Evolutionary conservation across 192 early-diverging fungal species (phyloP).

Genomic region (Gigaspora rosea): DNA sequence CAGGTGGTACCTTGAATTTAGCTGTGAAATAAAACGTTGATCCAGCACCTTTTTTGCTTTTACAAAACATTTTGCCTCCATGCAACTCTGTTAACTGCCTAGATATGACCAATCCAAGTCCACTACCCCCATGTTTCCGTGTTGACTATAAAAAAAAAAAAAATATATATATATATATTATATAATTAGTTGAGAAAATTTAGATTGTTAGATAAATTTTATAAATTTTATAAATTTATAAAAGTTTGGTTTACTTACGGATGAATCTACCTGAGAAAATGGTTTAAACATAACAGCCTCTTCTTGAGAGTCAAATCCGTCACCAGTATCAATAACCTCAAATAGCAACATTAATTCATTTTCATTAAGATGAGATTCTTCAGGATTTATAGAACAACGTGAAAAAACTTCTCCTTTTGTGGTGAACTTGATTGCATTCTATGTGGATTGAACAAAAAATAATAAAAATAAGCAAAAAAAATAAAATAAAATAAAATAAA

Average conservation of each 20-base stretch:
- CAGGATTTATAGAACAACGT: conserved; percentile 42
- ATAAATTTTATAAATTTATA: not conserved
- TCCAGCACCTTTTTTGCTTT: conserved; percentile 67
- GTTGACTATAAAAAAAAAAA: too few species aligned
- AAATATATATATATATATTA: too few species aligned
- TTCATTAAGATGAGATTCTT: conserved; percentile 33
- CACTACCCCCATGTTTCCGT: conserved; percentile 83
- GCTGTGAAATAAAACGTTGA: conserved; percentile 77
- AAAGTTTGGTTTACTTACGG: conserved; percentile 39
- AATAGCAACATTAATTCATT: conserved; percentile 60
- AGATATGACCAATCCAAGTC: conserved; percentile 81
- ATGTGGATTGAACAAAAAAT: not conserved
- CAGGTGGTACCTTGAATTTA: conserved; percentile 49
- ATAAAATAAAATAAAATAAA: not conserved
- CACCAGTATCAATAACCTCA: conserved; percentile 77
- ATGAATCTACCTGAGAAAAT: conserved; percentile 81
- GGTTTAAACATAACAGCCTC: conserved; percentile 76
- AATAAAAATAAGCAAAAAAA: not conserved
- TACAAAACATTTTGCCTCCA: conserved; percentile 73
- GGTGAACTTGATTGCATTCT: conserved; percentile 87
- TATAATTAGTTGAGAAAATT: too few species aligned
- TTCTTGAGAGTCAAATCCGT: conserved; percentile 75
- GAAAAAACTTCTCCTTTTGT: conserved; percentile 68
- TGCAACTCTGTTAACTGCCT: conserved; percentile 76
- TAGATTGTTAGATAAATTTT: too few species aligned